Base-by-base conservation (phyloP, 2,329 filamentous ascomycete species). In the Colletotrichum euphorbiae region DNA sequence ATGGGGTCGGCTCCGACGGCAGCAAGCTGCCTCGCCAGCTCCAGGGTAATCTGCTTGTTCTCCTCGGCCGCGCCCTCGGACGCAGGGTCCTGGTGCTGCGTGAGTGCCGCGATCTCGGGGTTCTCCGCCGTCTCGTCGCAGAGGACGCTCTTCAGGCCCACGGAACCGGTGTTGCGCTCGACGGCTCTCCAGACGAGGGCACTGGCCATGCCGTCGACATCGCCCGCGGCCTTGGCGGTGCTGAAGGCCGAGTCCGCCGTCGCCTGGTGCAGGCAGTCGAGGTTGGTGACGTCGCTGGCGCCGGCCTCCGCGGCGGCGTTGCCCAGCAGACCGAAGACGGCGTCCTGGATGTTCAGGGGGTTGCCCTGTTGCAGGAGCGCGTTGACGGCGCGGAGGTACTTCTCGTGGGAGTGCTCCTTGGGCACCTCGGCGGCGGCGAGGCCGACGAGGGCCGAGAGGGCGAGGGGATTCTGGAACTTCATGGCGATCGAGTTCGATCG, bases 1-100 rank as follows among this genome's bases (percentile, higher is more conserved):
- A 84, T 79, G 15, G 89, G 87, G 75, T 92, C 86, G 33, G 86
- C 90, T 13, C 90, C 89, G 70, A 91, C 82, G 4, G 81, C 79
- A 19, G 84, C 83, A 58, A 91, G 85, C 78, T 91, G 87, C 59
- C 81, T 78, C 17, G 89, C 89, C 3, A 91, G 80, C 50, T 83
- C 83, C 6, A 90, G 80, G 52, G 87, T 84, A 71, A 91, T 86
- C 40, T 81, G 80, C 80, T 90, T 90, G 82, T 91, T 91, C 54
- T 81, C 79, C 1, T 76, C 83, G 13, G 84, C 82, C 12, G 89
- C 87, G 46, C 83, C 84, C 3, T 82, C 74, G 0, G 87, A 87
- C 19, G 89, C 90, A 31, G 90, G 88, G 75, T 92, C 90, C 78
- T 92, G 89, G 78, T 91, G 89, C 78, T 90, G 88, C 61, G 82